Evolutionary conservation across 2,329 filamentous ascomycete species (phyloP).

Genomic region (Thielaviopsis euricoi): DNA sequence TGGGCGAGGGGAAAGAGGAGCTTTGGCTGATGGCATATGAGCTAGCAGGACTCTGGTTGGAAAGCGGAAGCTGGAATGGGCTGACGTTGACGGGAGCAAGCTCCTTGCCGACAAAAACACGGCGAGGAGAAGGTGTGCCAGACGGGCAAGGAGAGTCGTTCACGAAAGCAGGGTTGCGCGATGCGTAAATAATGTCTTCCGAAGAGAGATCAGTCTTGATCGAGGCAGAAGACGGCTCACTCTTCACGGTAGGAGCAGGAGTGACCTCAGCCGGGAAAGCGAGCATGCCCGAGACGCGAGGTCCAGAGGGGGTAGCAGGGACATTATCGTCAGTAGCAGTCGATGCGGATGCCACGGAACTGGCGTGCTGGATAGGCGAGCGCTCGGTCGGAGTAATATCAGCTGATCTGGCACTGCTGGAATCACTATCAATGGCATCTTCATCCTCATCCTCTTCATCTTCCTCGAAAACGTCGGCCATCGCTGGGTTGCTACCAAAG

Average conservation of each 20-base stretch:
- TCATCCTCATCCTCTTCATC: conserved; percentile 36
- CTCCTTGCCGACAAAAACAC: conserved; percentile 26
- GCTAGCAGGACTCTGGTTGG: conserved; percentile 35
- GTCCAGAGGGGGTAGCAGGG: conserved; percentile 10
- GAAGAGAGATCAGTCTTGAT: conserved; percentile 20
- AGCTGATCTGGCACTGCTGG: conserved; percentile 8
- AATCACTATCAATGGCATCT: conserved; percentile 18
- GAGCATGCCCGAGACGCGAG: conserved; percentile 4
- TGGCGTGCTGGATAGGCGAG: conserved; percentile 8
- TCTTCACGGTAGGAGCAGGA: conserved; percentile 20
- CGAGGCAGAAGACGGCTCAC: conserved; percentile 32
- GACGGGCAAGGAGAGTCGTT: conserved; percentile 22
- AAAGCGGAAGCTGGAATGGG: conserved; percentile 27
- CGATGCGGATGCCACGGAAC: conserved; percentile 8
- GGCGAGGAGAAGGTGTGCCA: conserved; percentile 29
- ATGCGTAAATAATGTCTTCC: conserved; percentile 32
- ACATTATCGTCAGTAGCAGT: conserved; percentile 11
- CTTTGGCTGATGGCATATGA: conserved; percentile 48
- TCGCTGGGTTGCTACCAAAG: conserved; percentile 51
- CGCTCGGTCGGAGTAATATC: conserved; percentile 10
- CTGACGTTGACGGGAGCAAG: conserved; percentile 34
- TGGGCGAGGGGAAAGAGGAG: conserved; percentile 54
- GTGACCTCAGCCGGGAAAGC: conserved; percentile 2
- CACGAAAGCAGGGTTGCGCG: conserved; percentile 3
- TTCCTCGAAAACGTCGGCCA: conserved; percentile 79